A percentile compares a stretch with the other conserved stretches of the same genome.
Evolutionary conservation across 2,329 filamentous ascomycete species (phyloP).

Genomic region (Cercospora canescens): DNA sequence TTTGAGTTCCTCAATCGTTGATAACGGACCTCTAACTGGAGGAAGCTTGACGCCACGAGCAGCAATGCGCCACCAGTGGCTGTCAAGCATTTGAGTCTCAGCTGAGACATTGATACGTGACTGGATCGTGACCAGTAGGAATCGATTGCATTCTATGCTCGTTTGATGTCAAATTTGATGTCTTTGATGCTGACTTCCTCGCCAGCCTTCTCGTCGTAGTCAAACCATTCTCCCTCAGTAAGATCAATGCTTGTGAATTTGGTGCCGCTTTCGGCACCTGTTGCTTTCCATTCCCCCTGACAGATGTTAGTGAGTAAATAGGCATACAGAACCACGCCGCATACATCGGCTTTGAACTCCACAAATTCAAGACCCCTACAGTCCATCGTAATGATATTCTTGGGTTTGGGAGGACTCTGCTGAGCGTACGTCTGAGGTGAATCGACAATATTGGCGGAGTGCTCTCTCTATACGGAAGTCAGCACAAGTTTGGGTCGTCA

Average conservation of each 20-base stretch:
- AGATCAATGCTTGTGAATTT: conserved; percentile 83
- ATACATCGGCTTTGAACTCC: conserved; percentile 85
- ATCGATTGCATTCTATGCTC: conserved; percentile 45
- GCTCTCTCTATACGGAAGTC: conserved; percentile 63
- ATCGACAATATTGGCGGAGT: conserved; percentile 79
- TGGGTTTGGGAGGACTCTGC: conserved; percentile 68
- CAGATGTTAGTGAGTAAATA: not conserved
- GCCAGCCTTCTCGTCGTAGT: conserved; percentile 91
- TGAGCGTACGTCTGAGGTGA: conserved; percentile 71
- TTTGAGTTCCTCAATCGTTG: not conserved
- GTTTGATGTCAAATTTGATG: conserved; percentile 79
- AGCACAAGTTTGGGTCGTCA: not conserved
- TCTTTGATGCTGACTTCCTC: conserved; percentile 94
- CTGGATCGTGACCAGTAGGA: conserved; percentile 40
- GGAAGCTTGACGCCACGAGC: not conserved
- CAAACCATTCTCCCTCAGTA: conserved; percentile 91
- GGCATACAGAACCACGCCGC: not conserved
- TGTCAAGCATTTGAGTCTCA: not conserved
- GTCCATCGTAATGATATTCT: conserved; percentile 87
- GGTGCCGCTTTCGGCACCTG: conserved; percentile 75
- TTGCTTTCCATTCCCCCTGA: conserved; percentile 87
- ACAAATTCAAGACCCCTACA: conserved; percentile 91
- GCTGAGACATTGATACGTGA: not conserved
- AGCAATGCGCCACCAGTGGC: not conserved
- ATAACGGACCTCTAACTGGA: not conserved